Evolutionary conservation across 805 yeast genomes (phyloP), one percentile per base, ranked within the genome.

Genomic region (Barnettozyma sp.): DNA sequence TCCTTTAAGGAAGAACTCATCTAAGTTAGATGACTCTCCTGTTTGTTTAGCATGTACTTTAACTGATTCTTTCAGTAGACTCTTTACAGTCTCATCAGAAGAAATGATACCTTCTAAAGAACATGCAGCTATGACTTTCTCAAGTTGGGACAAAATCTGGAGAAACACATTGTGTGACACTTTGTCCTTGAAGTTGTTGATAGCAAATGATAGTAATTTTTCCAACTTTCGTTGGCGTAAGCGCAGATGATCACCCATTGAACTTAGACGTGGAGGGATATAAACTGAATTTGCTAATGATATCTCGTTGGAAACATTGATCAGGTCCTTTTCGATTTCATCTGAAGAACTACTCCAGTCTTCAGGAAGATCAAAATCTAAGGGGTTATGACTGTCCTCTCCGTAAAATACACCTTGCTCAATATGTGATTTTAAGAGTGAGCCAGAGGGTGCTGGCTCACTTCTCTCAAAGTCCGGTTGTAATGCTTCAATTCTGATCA

Each of bases 401-500:
- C 75, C 69, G 43, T 74, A 82, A 48, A 78, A 81, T 1, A 88
- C 73, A 0, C 88, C 95, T 57, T 88, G 97, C 45, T 82, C 92
- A 16, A 90, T 73, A 47, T 79, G 88, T 0, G 85, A 72, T 51
- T 78, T 79, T 22, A 83, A 64, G 31, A 77, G 66, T 4, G 65
- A 44, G 5, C 39, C 41, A 5, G 42, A 22, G 5, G 44, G 36
- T n/a, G 48, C 34, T 20, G 52, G 45, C 47, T 42, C 52, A 7
- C 36, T 38, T 1, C 41, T 37, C 1, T 43, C 53, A 4, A 49
- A 55, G 5, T 41, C 46, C 5, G 46, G 39, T 5, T 45, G 54
- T 1, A 45, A 63, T 22, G 76, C 53, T 38, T 79, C 83, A 16
- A 85, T 57, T 40, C 76, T 64, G 24, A 84, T 51, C 2, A 81